phyloP scores from a whole-genome alignment of 805 yeast species.

The Metschnikowia kofuensis region DNA sequence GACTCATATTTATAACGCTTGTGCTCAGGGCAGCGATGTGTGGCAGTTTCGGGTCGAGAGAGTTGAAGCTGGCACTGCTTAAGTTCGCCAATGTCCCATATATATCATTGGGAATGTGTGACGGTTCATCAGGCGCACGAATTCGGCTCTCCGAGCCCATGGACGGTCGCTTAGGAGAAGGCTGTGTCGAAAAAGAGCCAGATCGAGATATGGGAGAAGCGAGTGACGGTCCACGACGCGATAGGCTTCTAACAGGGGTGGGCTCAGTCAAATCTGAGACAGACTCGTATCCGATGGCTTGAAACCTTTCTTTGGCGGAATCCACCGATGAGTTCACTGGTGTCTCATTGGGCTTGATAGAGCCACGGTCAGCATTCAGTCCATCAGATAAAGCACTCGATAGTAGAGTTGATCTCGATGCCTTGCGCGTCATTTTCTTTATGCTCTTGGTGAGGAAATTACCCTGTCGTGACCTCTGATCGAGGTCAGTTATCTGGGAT shows the following conservation, averaged over 20 bases:
- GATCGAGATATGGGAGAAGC: constrained; percentile 6
- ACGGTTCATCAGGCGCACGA: no score
- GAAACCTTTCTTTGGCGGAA: constrained; percentile 22
- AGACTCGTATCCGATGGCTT: constrained; percentile 37
- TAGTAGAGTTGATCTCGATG: constrained; percentile 15
- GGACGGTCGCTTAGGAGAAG: constrained; percentile 7
- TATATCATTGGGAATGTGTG: no score
- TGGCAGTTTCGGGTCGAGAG: constrained; percentile 12
- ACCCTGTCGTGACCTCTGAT: constrained; percentile 3
- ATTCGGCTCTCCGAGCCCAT: constrained; percentile 11
- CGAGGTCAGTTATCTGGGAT: constrained; percentile 3
- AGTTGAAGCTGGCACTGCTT: constrained; percentile 13
- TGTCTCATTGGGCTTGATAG: neutral
- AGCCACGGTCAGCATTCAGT: neutral
- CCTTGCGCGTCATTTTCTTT: constrained; percentile 27
- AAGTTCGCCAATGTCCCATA: constrained; percentile 3
- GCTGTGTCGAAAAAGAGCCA: constrained; percentile 2
- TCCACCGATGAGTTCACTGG: neutral
- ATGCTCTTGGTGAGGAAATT: constrained; percentile 27
- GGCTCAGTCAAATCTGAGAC: constrained; percentile 27
- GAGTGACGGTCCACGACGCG: constrained; percentile 8
- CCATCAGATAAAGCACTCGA: constrained; percentile 5
- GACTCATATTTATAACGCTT: neutral
- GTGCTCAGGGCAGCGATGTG: neutral
- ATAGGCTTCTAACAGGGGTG: constrained; percentile 22